Base-by-base conservation (phyloP, 345 rosid genomes). In the Luvunga scandens region DNA sequence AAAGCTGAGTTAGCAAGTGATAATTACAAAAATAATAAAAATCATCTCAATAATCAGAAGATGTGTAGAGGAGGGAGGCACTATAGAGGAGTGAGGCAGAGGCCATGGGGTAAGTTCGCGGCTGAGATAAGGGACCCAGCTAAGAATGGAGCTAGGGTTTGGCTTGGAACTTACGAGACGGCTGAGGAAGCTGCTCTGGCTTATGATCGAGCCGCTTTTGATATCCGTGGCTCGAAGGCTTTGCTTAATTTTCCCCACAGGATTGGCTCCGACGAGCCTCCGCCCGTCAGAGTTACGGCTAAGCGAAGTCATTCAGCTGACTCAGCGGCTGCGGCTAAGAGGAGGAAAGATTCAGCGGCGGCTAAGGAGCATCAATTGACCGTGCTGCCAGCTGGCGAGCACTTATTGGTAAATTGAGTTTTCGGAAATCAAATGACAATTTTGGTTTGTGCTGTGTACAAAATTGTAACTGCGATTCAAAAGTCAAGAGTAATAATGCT, bases 91-190 rank as follows among this genome's bases (percentile, higher is more conserved):
- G 96, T 91, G 70, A 84, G 96, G 87, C 88, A 83, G 77, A 76
- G 96, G 80, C 96, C 93, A 9, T 91, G 96, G 96, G 96, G 92
- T n/a, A 90, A 90, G 77, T 91, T 83, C 48, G 93, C 96, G 21
- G 96, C 92, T 9, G 96, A 91, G 90, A 91, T 91, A 55, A 83
- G 96, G 13, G 93, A 91, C 78, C 90, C 90, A 36, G 88, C 91
- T 5, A 91, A 83, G 86, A 90, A 85, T 61, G 92, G 96, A 33
- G 87, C 90, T 0, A 84, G 93, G 68, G 91, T 90, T 25, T 91
- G 96, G 96, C 86, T 91, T 16, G 96, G 96, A 45, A 91, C 96
- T 9, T 91, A 85, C 69, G 91, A 83, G 82, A 91, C 89, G 18
- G 91, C 91, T 22, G 92, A 91, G 86, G 89, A 88, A 56, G 96